Evolutionary conservation across 441 rosid genomes (phyloP).

Genomic region (Pelargonium myrrhifolium): DNA sequence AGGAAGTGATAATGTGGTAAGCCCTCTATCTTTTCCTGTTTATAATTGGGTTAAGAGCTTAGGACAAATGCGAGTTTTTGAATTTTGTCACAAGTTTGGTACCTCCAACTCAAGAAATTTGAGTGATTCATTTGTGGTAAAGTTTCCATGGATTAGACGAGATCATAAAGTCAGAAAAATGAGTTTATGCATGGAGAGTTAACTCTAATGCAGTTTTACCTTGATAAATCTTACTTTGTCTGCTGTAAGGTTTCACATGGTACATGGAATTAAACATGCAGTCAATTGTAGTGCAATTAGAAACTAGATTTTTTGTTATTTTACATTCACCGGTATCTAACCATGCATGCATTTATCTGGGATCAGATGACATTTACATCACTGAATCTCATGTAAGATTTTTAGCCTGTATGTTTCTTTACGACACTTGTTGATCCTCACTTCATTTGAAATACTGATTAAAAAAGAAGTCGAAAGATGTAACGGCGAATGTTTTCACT

Average conservation of each 20-base stretch:
- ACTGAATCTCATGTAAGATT: no score
- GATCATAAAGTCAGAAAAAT: not conserved
- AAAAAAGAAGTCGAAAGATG: not conserved
- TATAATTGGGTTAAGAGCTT: not conserved
- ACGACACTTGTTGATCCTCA: not conserved
- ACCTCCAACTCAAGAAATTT: not conserved
- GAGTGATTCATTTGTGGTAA: not conserved
- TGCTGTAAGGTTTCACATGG: no score
- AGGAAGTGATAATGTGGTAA: conserved; percentile 92
- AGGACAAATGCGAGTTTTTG: not conserved
- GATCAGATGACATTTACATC: no score
- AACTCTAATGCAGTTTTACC: not conserved
- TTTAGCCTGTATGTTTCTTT: no score
- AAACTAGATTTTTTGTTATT: no score
- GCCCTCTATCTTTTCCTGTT: conserved; percentile 11
- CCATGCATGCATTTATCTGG: no score
- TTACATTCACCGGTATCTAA: no score
- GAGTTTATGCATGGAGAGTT: not conserved
- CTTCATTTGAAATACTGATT: not conserved
- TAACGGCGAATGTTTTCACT: not conserved
- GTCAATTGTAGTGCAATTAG: not conserved
- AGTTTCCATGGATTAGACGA: not conserved
- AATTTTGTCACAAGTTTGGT: not conserved
- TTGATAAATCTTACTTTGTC: not conserved
- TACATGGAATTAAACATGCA: not conserved